phyloP scores from a whole-genome alignment of 257 asterid genomes.

The Fraxinus pennsylvanica region DNA sequence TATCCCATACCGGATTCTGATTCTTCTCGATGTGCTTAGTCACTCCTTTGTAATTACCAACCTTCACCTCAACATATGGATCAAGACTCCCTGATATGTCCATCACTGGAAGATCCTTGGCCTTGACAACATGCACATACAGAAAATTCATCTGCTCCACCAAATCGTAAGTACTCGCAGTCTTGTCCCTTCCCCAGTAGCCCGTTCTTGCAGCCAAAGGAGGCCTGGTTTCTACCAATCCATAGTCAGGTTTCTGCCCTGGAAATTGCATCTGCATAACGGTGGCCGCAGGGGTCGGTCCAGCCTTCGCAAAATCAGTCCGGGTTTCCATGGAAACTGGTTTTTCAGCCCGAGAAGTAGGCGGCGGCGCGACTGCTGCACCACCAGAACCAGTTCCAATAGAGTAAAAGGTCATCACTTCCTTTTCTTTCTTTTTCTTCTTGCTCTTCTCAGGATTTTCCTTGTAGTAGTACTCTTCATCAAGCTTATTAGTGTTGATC shows the following conservation, averaged over 20 bases:
- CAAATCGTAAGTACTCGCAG: slow-evolving; percentile 84
- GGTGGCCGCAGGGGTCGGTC: slow-evolving; percentile 31
- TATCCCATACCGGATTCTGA: slow-evolving; percentile 68
- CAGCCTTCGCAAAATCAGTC: slow-evolving; percentile 46
- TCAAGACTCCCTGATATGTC: slow-evolving; percentile 81
- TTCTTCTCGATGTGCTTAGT: slow-evolving; percentile 79
- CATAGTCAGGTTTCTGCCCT: slow-evolving; percentile 66
- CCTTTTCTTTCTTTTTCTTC: slow-evolving; percentile 58
- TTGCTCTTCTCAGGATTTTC: slow-evolving; percentile 31
- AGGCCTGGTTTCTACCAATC: slow-evolving; percentile 78
- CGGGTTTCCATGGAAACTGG: slow-evolving; percentile 40
- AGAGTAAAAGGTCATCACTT: slow-evolving; percentile 60
- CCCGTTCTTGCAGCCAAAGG: slow-evolving; percentile 89
- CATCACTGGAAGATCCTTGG: slow-evolving; percentile 79
- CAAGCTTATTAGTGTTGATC: slow-evolving; percentile 30
- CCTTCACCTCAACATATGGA: slow-evolving; percentile 84
- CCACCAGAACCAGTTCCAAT: slow-evolving; percentile 43
- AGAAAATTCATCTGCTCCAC: slow-evolving; percentile 83
- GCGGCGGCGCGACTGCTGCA: slow-evolving; percentile 34
- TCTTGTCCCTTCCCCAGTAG: slow-evolving; percentile 90
- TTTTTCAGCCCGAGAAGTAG: slow-evolving; percentile 26
- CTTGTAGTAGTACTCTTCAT: slow-evolving; percentile 32
- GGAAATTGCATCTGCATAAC: slow-evolving; percentile 65
- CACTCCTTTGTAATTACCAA: slow-evolving; percentile 82
- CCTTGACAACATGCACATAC: slow-evolving; percentile 67